Conservation (phyloP, 1,284 basidiomycete genomes). For the Moesziomyces aphidis region DNA sequence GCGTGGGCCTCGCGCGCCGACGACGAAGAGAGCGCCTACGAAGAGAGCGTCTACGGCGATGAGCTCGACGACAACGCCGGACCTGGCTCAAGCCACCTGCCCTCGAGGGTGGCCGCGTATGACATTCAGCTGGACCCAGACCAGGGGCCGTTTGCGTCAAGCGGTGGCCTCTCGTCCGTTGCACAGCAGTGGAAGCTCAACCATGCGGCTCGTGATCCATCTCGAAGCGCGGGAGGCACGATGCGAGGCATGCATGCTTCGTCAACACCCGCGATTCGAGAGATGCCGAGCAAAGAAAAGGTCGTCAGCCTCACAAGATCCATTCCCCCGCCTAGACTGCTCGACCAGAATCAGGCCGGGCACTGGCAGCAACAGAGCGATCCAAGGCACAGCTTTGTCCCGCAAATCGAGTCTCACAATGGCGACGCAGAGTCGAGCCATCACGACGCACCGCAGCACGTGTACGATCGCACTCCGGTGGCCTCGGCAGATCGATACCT, state of each 20-base stretch:
- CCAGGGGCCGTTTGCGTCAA: constrained; percentile 7
- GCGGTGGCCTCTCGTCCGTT: constrained; percentile 25
- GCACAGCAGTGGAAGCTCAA: constrained; percentile 37
- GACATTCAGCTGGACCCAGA: constrained; percentile 21
- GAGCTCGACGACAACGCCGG: constrained; percentile 18
- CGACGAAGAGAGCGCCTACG: constrained; percentile 57
- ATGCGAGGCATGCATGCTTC: background rate
- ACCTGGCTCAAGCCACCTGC: background rate
- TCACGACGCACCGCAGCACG: background rate
- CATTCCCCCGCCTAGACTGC: constrained; percentile 11
- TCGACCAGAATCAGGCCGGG: constrained; percentile 7
- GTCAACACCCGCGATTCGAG: constrained; percentile 27
- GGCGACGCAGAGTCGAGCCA: constrained; percentile 1
- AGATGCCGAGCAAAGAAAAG: constrained; percentile 42
- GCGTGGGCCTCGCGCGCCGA: constrained; percentile 56
- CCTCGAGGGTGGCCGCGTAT: constrained; percentile 2
- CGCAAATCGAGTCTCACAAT: constrained; percentile 32
- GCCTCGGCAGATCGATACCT: constrained; percentile 32
- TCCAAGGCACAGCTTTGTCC: constrained; percentile 34
- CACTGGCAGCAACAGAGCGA: constrained; percentile 3
- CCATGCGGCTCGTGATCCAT: constrained; percentile 5
- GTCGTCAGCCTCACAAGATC: constrained; percentile 52
- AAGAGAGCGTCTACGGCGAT: constrained; percentile 35
- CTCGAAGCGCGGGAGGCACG: background rate
- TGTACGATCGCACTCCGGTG: constrained; percentile 31